Base-by-base conservation (phyloP, 2,329 filamentous ascomycete species). In the Aplosporella prunicola region DNA sequence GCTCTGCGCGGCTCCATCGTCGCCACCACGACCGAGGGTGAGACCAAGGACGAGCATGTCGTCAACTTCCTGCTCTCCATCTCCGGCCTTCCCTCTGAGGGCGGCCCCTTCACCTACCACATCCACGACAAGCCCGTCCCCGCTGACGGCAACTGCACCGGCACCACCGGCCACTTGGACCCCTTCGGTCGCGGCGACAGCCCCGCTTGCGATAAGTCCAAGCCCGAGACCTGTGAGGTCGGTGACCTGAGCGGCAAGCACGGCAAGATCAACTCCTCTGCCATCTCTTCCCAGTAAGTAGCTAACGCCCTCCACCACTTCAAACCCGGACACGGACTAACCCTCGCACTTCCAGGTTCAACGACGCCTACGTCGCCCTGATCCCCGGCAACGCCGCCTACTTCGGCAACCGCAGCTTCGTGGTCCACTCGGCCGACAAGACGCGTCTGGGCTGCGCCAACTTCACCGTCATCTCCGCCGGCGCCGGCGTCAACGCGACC, bases 371-470 rank as follows among this genome's bases (percentile, higher is more conserved):
- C 56, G 43, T 69, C 24, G 66, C 71, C 20, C 67, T 65, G 29
- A 47, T 51, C 22, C 50, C 56, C 0, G 53, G 51, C 9, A 52
- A 56, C 24, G 50, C 50, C n/a, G 57, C 69, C 18, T 76, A 66
- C 55, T 63, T 76, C 40, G 71, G 71, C 32, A 66, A 71, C 48
- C 61, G 66, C 28, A 71, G 67, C 31, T 51, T 76, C 39, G 72
- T 76, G 27, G 52, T 78, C 26, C 72, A 76, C 47, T 59, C 57
- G 31, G 53, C 62, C 34, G 70, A 76, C 55, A 65, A 63, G 45
- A 70, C 66, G 6, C 66, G 69, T 44, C 60, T 76, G 47, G 66
- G 67, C 20, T 78, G 74, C 58, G 73, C 68, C 41, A 75, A 75
- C 55, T 75, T 76, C 51, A 55, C 47, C 26, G 41, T 42, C 25